phyloP scores from a whole-genome alignment of 2,329 filamentous ascomycete genomes.

The Pestalotiopsis fici region DNA sequence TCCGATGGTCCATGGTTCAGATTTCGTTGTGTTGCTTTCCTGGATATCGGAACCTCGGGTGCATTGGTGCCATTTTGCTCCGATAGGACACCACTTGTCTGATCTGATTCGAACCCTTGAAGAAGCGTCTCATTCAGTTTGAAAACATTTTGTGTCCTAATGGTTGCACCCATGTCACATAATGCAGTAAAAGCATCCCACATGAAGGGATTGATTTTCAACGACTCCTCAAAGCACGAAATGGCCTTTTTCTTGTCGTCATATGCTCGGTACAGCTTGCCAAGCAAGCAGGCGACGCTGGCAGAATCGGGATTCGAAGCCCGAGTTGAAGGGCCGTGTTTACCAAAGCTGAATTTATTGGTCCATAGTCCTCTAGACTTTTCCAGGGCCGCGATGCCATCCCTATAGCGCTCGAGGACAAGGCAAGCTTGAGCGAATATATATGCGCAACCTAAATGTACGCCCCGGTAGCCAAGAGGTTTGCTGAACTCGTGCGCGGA shows the following conservation, averaged over 20 bases:
- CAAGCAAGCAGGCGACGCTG: slow-evolving; percentile 79
- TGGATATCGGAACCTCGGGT: slow-evolving; percentile 35
- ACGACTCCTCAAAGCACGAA: slow-evolving; percentile 81
- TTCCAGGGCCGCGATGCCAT: slow-evolving; percentile 83
- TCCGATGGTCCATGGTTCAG: slow-evolving; percentile 41
- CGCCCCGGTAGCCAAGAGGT: slow-evolving; percentile 66
- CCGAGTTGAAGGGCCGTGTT: slow-evolving; percentile 76
- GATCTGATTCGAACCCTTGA: slow-evolving; percentile 46
- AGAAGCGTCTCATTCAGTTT: slow-evolving; percentile 62
- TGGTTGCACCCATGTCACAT: slow-evolving; percentile 81
- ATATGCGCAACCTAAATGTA: slow-evolving; percentile 85
- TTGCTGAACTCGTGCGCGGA: slow-evolving; percentile 85
- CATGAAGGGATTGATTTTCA: slow-evolving; percentile 93
- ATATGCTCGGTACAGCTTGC: slow-evolving; percentile 82
- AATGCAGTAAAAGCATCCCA: slow-evolving; percentile 94
- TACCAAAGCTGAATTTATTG: slow-evolving; percentile 75
- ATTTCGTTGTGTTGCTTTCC: slow-evolving; percentile 41
- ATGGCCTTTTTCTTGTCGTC: slow-evolving; percentile 83
- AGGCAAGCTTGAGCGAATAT: slow-evolving; percentile 90
- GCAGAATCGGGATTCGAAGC: slow-evolving; percentile 80
- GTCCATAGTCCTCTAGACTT: slow-evolving; percentile 77
- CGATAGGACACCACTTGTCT: slow-evolving; percentile 25
- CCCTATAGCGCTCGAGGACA: slow-evolving; percentile 73
- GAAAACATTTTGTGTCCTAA: slow-evolving; percentile 86
- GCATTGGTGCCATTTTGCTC: slow-evolving; percentile 38